A percentile compares a stretch with the other conserved stretches of the same genome.
Conservation (phyloP, 1,284 basidiomycete species). For the Ganoderma boninense region DNA sequence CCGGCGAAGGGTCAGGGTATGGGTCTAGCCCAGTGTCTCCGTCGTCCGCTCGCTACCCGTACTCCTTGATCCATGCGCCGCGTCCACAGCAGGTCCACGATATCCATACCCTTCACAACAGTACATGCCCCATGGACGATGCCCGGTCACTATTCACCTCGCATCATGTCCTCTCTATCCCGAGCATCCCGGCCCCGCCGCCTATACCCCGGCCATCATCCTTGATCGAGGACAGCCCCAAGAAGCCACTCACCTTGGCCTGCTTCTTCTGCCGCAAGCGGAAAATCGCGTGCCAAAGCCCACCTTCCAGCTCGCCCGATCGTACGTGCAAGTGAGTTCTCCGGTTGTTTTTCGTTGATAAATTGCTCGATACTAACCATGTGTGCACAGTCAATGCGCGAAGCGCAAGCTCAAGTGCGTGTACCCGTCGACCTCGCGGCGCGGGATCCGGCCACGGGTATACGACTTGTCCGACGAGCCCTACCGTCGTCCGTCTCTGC, state of each 20-base stretch:
- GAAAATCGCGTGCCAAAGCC: slow-evolving; percentile 55
- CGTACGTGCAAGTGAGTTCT: slow-evolving; percentile 52
- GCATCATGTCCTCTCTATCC: slow-evolving; percentile 33
- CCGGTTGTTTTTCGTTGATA: slow-evolving; percentile 1
- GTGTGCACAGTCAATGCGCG: slow-evolving; percentile 41
- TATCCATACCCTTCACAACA: slow-evolving; percentile 24
- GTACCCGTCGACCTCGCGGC: slow-evolving; percentile 45
- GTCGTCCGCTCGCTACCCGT: slow-evolving; percentile 11
- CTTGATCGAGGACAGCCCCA: slow-evolving; percentile 43
- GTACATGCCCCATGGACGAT: slow-evolving; percentile 19
- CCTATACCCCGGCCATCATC: slow-evolving; percentile 35
- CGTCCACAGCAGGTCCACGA: slow-evolving; percentile 27
- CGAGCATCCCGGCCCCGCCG: slow-evolving; percentile 30
- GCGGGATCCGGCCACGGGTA: slow-evolving; percentile 43
- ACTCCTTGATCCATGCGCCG: slow-evolving; percentile 28
- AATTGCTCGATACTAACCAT: slow-evolving; percentile 6
- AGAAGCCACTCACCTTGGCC: slow-evolving; percentile 51
- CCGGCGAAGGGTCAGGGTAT: slow-evolving; percentile 21
- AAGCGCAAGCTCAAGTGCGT: slow-evolving; percentile 46
- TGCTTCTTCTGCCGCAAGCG: slow-evolving; percentile 55
- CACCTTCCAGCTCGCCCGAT: slow-evolving; percentile 44
- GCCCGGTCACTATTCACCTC: slow-evolving; percentile 8
- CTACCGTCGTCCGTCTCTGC: slow-evolving; percentile 23
- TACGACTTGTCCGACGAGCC: slow-evolving; percentile 34
- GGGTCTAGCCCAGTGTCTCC: slow-evolving; percentile 17